Base-by-base conservation (phyloP, 148 eudicot genomes). In the Talinum fruticosum region DNA sequence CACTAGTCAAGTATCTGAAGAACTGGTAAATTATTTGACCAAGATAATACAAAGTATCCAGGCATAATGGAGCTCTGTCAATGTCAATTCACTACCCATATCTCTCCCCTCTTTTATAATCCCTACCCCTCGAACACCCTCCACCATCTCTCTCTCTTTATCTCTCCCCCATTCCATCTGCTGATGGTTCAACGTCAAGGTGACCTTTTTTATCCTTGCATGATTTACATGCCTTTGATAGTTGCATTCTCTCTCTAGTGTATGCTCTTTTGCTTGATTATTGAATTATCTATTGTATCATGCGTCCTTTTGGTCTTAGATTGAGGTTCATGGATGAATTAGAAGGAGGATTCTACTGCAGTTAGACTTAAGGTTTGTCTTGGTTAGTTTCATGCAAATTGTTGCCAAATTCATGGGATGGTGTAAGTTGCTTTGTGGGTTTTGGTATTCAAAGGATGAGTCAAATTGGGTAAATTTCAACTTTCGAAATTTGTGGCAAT, bases 171-270 rank as follows among this genome's bases (percentile, higher is more conserved):
- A 34, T 34, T 66, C 6, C 62, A 29, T 47, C 49, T 5, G 75
- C 32, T 71, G 57, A 70, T 75, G 19, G 15, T 79, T 79, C 51
- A 21, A 6, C 28, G 3, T 23, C 28, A 41, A 76, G 85, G 82
- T 79, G 30, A 19, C 57, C 5, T 44, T 19, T n/a, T 47, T 54
- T 34, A 16, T 18, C 65, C 32, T n/a, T 57, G 10, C 35, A 23
- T 61, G 64, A 33, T 75, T 14, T 18, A 47, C 36, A 19, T 29
- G 3, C 1, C 5, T 54, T 54, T 18, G 14, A 15, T 12, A 18
- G 24, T 19, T 54, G n/a, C 61, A 21, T 54, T 13, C 61, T 54
- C 21, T 41, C 26, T 34, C 1, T 69, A n/a, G 30, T 32, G 2
- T 47, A 15, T 44, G 10, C 77, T 24, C 30, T 70, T 38, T 38